A percentile compares a stretch with the other conserved stretches of the same genome.
Evolutionary conservation across 164 flowering plant genomes (phyloP).

Genomic region (Platanus orientalis): DNA sequence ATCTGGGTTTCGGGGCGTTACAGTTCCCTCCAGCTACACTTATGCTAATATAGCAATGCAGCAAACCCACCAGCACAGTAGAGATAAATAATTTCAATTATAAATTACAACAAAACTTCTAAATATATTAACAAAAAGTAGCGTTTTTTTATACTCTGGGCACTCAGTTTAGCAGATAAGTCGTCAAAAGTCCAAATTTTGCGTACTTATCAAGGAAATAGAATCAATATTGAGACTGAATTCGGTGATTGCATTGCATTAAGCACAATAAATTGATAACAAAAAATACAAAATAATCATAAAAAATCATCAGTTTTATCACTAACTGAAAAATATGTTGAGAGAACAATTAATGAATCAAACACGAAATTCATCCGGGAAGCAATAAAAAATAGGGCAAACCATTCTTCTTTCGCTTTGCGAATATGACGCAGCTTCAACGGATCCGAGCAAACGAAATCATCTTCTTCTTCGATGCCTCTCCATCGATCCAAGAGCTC

Average conservation of each 20-base stretch:
- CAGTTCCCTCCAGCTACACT: too few relatives aligned
- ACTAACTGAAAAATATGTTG: background rate
- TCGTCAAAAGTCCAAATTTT: too few relatives aligned
- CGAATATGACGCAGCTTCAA: conserved; percentile 34
- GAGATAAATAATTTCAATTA: too few relatives aligned
- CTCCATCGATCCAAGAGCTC: conserved; percentile 69
- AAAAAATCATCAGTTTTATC: background rate
- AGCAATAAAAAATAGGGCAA: background rate
- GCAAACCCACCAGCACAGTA: too few relatives aligned
- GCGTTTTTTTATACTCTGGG: too few relatives aligned
- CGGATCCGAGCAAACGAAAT: conserved; percentile 19
- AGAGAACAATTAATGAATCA: background rate
- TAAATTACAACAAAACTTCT: too few relatives aligned
- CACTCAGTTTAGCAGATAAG: too few relatives aligned
- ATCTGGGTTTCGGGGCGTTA: too few relatives aligned
- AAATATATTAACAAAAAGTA: too few relatives aligned
- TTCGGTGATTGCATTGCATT: background rate
- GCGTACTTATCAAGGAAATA: background rate
- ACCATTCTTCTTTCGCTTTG: conserved; percentile 68
- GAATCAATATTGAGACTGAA: background rate
- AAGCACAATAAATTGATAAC: background rate
- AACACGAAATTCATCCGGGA: background rate
- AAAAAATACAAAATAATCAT: background rate
- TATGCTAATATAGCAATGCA: too few relatives aligned
- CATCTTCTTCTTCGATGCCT: conserved; percentile 54